Evolutionary conservation across 352 stramenopile genomes (phyloP).

Genomic region (Phytophthora fragariaefolia): DNA sequence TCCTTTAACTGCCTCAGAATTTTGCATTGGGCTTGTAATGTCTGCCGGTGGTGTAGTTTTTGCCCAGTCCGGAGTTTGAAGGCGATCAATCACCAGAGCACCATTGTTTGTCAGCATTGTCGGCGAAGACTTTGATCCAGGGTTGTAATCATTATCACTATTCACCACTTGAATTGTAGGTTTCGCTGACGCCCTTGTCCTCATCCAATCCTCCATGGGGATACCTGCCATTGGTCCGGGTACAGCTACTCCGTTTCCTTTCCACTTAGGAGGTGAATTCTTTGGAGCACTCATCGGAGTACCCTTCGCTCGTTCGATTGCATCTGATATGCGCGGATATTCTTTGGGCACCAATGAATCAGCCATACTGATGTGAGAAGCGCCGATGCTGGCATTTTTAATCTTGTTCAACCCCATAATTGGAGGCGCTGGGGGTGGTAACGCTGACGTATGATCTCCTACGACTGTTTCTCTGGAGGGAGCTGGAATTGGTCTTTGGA

Average conservation of each 20-base stretch:
- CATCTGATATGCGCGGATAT: background rate
- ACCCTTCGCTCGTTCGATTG: background rate
- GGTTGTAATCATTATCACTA: slow-evolving; percentile 4
- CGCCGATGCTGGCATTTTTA: too few relatives aligned
- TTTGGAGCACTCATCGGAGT: slow-evolving; percentile 22
- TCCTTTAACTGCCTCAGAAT: slow-evolving; percentile 8
- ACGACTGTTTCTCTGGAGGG: slow-evolving; percentile 25
- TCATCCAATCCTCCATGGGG: slow-evolving; percentile 80
- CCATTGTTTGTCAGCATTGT: slow-evolving; percentile 2
- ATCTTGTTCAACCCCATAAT: slow-evolving; percentile 7
- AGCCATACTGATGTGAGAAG: too few relatives aligned
- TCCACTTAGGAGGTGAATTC: slow-evolving; percentile 46
- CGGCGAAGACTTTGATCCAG: background rate
- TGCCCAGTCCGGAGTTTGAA: slow-evolving; percentile 69
- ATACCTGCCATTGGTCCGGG: slow-evolving; percentile 62
- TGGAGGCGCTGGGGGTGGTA: slow-evolving; percentile 45
- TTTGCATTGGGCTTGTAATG: slow-evolving; percentile 17
- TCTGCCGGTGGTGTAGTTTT: slow-evolving; percentile 33
- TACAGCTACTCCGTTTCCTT: slow-evolving; percentile 48
- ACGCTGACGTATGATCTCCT: slow-evolving; percentile 4
- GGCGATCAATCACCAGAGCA: slow-evolving; percentile 51
- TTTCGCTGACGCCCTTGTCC: slow-evolving; percentile 62
- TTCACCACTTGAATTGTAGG: slow-evolving; percentile 45
- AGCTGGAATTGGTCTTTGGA: slow-evolving; percentile 28
- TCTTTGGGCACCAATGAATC: too few relatives aligned